phyloP scores from a whole-genome alignment of 169 alveolate species.

The Eimeria zaria region DNA sequence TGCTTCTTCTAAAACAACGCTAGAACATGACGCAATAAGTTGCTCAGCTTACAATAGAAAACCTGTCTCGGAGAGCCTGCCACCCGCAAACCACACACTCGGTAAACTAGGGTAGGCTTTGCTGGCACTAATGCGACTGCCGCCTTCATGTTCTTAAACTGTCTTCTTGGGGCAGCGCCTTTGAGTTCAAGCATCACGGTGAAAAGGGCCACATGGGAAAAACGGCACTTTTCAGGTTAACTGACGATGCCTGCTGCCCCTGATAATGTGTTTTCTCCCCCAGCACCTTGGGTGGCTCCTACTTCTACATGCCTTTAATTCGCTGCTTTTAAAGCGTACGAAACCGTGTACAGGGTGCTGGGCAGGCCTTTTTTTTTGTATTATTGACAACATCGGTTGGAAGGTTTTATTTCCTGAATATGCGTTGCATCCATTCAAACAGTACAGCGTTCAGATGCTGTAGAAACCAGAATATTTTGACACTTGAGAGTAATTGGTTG shows the following conservation, averaged over 20 bases:
- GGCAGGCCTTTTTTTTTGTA: not conserved
- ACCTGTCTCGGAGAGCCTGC: not conserved
- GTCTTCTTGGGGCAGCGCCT: not conserved
- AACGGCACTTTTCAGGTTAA: not conserved
- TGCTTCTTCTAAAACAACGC: constrained; percentile 71
- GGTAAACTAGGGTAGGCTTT: not conserved
- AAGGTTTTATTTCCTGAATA: not conserved
- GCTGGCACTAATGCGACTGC: not conserved
- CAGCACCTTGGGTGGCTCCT: not conserved
- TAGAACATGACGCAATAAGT: not conserved
- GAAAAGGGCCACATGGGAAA: not conserved
- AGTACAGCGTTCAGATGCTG: not conserved
- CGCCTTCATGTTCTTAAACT: not conserved
- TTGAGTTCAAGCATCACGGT: not conserved
- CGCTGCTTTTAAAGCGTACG: not conserved
- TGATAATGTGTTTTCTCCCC: not conserved
- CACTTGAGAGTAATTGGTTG: not conserved
- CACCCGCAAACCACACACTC: not conserved
- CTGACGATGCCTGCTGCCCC: not conserved
- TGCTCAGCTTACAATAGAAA: not conserved
- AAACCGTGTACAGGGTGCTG: not conserved
- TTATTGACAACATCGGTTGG: not conserved
- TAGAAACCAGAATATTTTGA: not conserved
- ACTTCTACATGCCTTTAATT: not conserved
- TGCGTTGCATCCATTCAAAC: not conserved